These are phyloP conservation scores for Talaromyces sp. DNA, from an alignment of 2,329 filamentous ascomycete species.

Conservation along the genomic window DNA sequence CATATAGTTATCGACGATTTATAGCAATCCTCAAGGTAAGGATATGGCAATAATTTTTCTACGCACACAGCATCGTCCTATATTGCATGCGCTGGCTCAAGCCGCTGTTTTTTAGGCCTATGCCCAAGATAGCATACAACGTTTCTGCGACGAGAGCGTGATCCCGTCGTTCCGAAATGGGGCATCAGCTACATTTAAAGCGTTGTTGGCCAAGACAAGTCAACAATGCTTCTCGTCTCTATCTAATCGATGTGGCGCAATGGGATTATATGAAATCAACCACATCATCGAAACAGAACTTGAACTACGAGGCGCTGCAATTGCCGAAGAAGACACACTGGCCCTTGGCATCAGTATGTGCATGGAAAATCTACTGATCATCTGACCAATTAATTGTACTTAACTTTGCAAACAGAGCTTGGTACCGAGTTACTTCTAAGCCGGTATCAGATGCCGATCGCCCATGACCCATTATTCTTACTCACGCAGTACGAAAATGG, in stretches of 20 bases:
- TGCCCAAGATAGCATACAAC: background rate
- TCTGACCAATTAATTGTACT: background rate
- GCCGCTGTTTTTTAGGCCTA: background rate
- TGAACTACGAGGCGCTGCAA: background rate
- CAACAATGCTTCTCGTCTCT: conserved; percentile 12
- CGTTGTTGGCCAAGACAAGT: conserved; percentile 2
- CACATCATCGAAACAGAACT: conserved; percentile 9
- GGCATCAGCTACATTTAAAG: conserved; percentile 14
- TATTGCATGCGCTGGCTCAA: conserved; percentile 1
- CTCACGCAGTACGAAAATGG: conserved; percentile 2
- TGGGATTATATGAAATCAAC: conserved; percentile 14
- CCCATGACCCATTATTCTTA: background rate
- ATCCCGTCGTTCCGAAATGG: conserved; percentile 5
- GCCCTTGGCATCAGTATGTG: conserved; percentile 4
- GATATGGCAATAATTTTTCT: background rate
- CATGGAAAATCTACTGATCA: background rate
- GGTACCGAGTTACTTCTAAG: background rate
- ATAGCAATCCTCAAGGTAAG: background rate
- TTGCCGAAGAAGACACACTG: conserved; percentile 1
- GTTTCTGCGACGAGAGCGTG: background rate
- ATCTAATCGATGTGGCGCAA: conserved; percentile 14
- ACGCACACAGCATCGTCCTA: background rate
- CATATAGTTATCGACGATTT: background rate
- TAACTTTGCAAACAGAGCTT: background rate
- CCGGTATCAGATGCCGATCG: background rate